Base-by-base conservation (phyloP, 2,329 filamentous ascomycete genomes). In the Huntiella omanensis region DNA sequence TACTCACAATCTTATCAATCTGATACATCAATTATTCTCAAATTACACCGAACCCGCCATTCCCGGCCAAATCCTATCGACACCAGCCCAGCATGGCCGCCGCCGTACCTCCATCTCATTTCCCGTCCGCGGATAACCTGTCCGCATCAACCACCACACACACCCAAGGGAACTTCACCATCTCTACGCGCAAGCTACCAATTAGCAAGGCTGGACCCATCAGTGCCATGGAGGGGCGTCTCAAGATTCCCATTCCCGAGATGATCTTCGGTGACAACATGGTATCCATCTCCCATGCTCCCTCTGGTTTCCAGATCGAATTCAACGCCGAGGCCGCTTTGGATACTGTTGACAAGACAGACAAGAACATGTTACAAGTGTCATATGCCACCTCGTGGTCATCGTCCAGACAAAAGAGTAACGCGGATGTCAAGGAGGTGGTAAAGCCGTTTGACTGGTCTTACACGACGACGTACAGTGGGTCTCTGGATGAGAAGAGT, bases 261-360 rank as follows among this genome's bases (percentile, higher is more conserved):
- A 98, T 98, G 91, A 98, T 98, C 53, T 98, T 98, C 59, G 91
- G 91, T 51, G 87, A 98, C 67, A 98, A 98, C 61, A 67, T 81
- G 49, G 78, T 93, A 36, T 65, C 74, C 5, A 70, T 98, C 50
- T 68, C 77, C 45, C 85, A 96, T 64, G 51, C 65, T n/a, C 69
- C 72, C 15, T 77, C 72, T n/a, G 75, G 77, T 39, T 98, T 86
- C 85, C 67, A 68, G 39, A 68, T 96, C 52, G 65, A 71, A 45
- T 98, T 96, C 68, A 80, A 80, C 59, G 82, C 91, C 16, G 82
- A 77, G 55, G 84, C 88, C 58, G 91, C 88, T 17, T 71, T 98
- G 52, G 85, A 95, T 61, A 69, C 71, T 50, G 91, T 98, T 42
- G 88, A 94, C 66, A 98, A 96, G 71, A 95, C 87, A 4, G 87